A percentile compares a stretch with the other conserved stretches of the same genome.
Evolutionary conservation across 345 rosid species (phyloP).

Genomic region (Salix udensis): DNA sequence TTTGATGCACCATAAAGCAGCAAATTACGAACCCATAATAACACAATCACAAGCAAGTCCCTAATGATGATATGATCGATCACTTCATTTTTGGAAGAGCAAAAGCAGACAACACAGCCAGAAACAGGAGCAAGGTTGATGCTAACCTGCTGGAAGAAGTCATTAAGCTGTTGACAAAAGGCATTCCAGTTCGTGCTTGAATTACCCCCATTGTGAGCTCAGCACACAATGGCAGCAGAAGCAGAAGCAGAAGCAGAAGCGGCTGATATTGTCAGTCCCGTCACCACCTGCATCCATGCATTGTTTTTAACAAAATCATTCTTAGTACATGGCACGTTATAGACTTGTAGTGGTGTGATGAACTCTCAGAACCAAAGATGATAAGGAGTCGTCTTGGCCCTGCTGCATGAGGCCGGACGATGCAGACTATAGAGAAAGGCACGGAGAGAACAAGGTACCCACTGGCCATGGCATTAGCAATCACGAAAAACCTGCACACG

Average conservation of each 20-base stretch:
- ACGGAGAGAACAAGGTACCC: constrained; percentile 54
- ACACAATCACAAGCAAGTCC: neutral
- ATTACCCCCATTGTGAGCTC: constrained; percentile 59
- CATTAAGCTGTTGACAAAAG: constrained; percentile 45
- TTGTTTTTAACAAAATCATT: neutral
- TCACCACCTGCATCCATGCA: constrained; percentile 28
- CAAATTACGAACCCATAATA: neutral
- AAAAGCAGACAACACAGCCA: constrained; percentile 39
- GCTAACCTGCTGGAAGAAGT: constrained; percentile 46
- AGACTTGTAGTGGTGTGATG: neutral
- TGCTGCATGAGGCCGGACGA: constrained; percentile 33
- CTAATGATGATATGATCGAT: neutral
- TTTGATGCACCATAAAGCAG: neutral
- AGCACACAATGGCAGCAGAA: constrained; percentile 33
- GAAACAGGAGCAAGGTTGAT: constrained; percentile 20
- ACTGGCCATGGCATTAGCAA: constrained; percentile 32
- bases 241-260: constrained; percentile 30
- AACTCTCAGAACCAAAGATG: constrained; percentile 39
- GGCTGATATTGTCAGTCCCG: constrained; percentile 28
- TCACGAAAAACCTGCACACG: constrained; percentile 41
- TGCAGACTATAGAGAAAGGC: constrained; percentile 50
- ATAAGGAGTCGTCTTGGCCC: constrained; percentile 43
- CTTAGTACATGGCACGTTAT: too few species aligned
- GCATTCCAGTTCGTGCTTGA: constrained; percentile 42
- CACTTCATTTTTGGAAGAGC: constrained; percentile 30